phyloP scores from a whole-genome alignment of 176 grass and related monocot species.

The Oryza longistaminata region DNA sequence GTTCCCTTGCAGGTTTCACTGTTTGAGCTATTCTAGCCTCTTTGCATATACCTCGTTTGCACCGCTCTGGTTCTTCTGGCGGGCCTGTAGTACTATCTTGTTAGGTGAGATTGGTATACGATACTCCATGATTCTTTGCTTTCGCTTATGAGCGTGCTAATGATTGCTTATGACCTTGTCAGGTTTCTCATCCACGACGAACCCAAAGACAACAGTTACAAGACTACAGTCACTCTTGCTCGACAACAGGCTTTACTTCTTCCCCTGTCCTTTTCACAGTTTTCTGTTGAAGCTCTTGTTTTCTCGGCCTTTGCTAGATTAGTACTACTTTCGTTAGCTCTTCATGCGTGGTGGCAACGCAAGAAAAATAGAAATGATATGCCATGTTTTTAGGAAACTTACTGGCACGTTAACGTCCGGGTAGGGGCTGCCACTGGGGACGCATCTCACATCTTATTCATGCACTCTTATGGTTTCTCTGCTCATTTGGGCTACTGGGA shows the following conservation, averaged over 20 bases:
- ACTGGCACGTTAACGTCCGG: background rate
- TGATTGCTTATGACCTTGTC: background rate
- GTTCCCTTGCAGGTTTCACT: background rate
- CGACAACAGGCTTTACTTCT: background rate
- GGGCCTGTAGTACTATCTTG: background rate
- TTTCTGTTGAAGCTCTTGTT: background rate
- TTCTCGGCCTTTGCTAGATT: background rate
- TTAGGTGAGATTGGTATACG: background rate
- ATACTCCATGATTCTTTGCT: background rate
- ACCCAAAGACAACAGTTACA: background rate
- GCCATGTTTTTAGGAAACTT: background rate
- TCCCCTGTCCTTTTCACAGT: background rate
- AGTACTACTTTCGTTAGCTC: background rate
- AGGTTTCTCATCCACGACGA: slow-evolving; percentile 25
- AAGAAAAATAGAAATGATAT: background rate
- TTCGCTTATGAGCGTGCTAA: background rate
- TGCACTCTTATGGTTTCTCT: slow-evolving; percentile 3
- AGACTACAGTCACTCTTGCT: background rate
- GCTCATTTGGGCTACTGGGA: background rate
- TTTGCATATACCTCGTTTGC: background rate
- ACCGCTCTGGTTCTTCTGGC: background rate
- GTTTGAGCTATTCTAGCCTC: background rate
- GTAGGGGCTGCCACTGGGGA: background rate
- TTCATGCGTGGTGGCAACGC: background rate
- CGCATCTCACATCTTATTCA: background rate